Conservation (phyloP, 129 eudicot species). For the Oenanthe sinensis region DNA sequence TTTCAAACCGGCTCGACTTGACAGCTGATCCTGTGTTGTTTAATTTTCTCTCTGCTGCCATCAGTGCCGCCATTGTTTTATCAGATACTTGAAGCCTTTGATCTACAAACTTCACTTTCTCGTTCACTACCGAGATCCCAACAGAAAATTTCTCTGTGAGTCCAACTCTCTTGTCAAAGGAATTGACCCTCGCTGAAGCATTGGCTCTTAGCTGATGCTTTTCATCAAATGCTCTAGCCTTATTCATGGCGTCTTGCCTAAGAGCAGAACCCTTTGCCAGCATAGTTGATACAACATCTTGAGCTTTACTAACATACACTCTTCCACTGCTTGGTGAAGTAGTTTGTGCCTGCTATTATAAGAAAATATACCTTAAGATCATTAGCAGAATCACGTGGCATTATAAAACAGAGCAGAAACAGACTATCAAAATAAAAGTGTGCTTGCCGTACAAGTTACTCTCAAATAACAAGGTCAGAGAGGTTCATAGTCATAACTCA, state of each 20-base stretch:
- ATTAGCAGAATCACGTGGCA: background rate
- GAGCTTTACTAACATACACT: slow-evolving; percentile 78
- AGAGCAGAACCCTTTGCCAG: slow-evolving; percentile 92
- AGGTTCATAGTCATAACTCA: background rate
- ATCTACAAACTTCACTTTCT: slow-evolving; percentile 91
- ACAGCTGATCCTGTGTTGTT: slow-evolving; percentile 93
- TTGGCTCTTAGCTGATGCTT: slow-evolving; percentile 80
- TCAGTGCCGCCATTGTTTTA: slow-evolving; percentile 88
- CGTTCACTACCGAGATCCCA: slow-evolving; percentile 83
- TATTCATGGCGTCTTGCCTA: slow-evolving; percentile 78
- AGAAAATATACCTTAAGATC: background rate
- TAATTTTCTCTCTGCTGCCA: slow-evolving; percentile 93
- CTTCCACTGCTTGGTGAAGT: slow-evolving; percentile 60
- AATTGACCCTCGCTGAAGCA: slow-evolving; percentile 79
- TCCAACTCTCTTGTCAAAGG: slow-evolving; percentile 78
- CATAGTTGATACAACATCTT: slow-evolving; percentile 79
- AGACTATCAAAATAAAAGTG: background rate
- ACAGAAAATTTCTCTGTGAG: slow-evolving; percentile 72
- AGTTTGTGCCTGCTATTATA: slow-evolving; percentile 35
- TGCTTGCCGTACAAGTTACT: background rate
- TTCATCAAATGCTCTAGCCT: slow-evolving; percentile 95
- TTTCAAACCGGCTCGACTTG: slow-evolving; percentile 85
- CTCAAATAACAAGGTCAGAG: background rate
- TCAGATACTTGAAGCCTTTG: slow-evolving; percentile 94
- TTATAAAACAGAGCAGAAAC: background rate